A percentile compares a stretch with the other conserved stretches of the same genome.
Evolutionary conservation across 1,139 yeast genomes (phyloP).

Genomic region (Zygosaccharomyces sapae): DNA sequence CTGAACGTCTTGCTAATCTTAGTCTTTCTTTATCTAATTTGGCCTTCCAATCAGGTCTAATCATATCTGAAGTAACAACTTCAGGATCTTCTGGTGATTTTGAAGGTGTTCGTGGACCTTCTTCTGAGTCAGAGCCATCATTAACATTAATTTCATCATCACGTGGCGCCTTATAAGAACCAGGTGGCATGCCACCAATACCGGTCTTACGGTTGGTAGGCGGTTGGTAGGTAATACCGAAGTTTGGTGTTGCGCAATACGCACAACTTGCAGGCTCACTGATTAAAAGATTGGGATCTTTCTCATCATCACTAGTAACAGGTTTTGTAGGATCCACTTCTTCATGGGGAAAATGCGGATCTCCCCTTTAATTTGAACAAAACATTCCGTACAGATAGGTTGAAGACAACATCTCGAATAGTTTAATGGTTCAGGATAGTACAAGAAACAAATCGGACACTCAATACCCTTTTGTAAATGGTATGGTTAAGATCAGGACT

Average conservation of each 20-base stretch:
- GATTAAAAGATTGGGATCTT: conserved; percentile 58
- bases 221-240: conserved; percentile 77
- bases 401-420: conserved; percentile 84
- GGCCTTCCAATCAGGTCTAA: conserved; percentile 90
- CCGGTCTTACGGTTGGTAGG: conserved; percentile 56
- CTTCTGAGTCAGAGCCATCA: neutral
- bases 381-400: conserved; percentile 93
- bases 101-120: conserved; percentile 41
- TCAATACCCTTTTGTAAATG: conserved; percentile 68
- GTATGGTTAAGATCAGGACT: conserved; percentile 44
- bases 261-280: conserved; percentile 92
- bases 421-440: conserved; percentile 75
- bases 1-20: conserved; percentile 78
- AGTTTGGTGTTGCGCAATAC: conserved; percentile 82
- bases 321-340: conserved; percentile 39
- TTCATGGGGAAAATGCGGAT: conserved; percentile 94
- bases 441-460: conserved; percentile 92
- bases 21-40: conserved; percentile 68
- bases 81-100: conserved; percentile 58
- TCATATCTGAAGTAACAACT: conserved; percentile 72
- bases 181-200: conserved; percentile 34
- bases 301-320: conserved; percentile 35
- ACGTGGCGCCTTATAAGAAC: conserved; percentile 11
- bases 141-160: neutral
- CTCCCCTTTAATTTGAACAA: conserved; percentile 91